These are phyloP conservation scores for Hypoxylon rubiginosum DNA, from an alignment of 2,329 filamentous ascomycete genomes.

Conservation along the genomic window DNA sequence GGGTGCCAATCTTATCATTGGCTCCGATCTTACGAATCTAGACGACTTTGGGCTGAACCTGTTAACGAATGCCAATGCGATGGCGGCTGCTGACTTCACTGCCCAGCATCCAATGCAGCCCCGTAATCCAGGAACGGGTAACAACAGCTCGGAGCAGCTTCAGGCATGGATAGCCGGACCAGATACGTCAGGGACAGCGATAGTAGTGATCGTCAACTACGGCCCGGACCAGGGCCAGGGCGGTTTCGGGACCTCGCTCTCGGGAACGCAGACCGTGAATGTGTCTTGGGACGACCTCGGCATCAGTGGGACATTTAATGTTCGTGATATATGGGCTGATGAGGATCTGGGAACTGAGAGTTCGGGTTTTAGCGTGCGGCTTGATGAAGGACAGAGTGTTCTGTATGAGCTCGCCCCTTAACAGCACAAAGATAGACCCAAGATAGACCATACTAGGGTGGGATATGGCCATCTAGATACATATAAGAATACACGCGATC, in stretches of 20 bases:
- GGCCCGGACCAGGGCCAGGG: constrained; percentile 45
- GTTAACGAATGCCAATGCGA: constrained; percentile 36
- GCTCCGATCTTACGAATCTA: constrained; percentile 46
- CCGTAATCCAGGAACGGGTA: constrained; percentile 41
- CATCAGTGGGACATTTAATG: constrained; percentile 32
- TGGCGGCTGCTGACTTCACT: constrained; percentile 42
- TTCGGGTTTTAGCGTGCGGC: constrained; percentile 25
- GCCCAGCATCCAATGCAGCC: constrained; percentile 48
- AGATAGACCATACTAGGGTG: too few relatives aligned
- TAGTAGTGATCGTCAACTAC: constrained; percentile 47
- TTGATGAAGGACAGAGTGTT: constrained; percentile 34
- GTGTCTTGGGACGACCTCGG: constrained; percentile 44
- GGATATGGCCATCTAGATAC: too few relatives aligned
- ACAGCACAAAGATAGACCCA: too few relatives aligned
- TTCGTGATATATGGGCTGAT: constrained; percentile 30
- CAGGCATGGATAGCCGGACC: constrained; percentile 50
- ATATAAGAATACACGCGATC: too few relatives aligned
- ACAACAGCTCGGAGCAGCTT: constrained; percentile 41
- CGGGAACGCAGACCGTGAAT: constrained; percentile 42
- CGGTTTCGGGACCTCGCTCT: constrained; percentile 40
- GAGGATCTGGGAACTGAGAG: constrained; percentile 20
- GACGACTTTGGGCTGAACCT: constrained; percentile 45
- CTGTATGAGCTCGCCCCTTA: constrained; percentile 25
- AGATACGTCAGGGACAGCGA: constrained; percentile 29
- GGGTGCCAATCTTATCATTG: constrained; percentile 48